phyloP scores from a whole-genome alignment of 2,329 filamentous ascomycete species.

The Aureobasidium subglaciale region DNA sequence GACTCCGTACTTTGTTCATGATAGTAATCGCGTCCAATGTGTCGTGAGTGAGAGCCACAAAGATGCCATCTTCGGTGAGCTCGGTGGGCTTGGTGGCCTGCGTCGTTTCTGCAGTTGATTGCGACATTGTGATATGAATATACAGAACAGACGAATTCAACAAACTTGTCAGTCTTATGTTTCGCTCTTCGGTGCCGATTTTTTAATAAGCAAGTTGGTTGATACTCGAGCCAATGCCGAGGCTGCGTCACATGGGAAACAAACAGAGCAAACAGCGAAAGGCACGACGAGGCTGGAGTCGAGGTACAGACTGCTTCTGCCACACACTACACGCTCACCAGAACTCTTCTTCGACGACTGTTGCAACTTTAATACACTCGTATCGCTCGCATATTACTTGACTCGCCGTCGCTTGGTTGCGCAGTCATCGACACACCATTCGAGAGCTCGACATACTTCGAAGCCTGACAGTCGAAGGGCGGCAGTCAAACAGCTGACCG shows the following conservation, averaged over 20 bases:
- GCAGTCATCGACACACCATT: no score
- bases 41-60: slow-evolving; percentile 61
- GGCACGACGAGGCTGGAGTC: neutral
- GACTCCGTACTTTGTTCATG: slow-evolving; percentile 63
- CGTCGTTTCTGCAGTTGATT: neutral
- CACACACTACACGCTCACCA: neutral
- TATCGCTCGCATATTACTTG: no score
- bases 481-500: neutral
- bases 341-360: no score
- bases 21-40: slow-evolving; percentile 50
- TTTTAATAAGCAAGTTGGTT: no score
- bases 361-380: neutral
- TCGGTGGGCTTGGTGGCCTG: neutral
- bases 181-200: no score
- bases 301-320: neutral
- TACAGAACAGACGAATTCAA: neutral
- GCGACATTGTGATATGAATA: neutral
- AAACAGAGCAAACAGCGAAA: slow-evolving; percentile 6
- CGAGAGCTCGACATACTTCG: neutral
- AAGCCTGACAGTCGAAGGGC: neutral
- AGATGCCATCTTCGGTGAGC: slow-evolving; percentile 44
- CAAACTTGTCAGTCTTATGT: no score
- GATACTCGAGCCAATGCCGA: neutral
- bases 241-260: slow-evolving; percentile 7
- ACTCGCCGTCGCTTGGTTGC: neutral